phyloP scores from a whole-genome alignment of 2,329 filamentous ascomycete species.

The Allantophomopsis lycopodina region DNA sequence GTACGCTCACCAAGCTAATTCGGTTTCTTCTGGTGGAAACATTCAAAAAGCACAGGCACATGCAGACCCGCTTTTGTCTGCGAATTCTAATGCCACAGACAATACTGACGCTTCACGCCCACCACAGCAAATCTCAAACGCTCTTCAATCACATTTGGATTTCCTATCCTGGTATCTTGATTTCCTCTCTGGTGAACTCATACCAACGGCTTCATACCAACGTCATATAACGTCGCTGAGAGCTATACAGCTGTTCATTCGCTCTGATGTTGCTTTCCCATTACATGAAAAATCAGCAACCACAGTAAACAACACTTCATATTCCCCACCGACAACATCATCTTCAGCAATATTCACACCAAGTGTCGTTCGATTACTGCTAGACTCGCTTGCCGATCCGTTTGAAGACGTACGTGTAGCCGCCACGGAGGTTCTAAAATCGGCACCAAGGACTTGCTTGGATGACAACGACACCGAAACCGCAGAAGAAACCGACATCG shows the following conservation, averaged over 20 bases:
- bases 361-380: constrained; percentile 46
- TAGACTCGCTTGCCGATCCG: constrained; percentile 75
- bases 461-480: background rate
- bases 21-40: constrained; percentile 3
- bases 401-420: constrained; percentile 78
- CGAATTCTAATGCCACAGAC: background rate
- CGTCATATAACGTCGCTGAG: constrained; percentile 73
- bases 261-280: constrained; percentile 17
- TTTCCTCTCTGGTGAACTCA: constrained; percentile 62
- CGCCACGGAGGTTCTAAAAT: constrained; percentile 34
- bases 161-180: constrained; percentile 65
- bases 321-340: no score
- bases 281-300: no score
- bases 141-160: constrained; percentile 31
- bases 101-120: background rate
- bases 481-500: no score
- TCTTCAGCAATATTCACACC: constrained; percentile 19
- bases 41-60: background rate
- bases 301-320: no score
- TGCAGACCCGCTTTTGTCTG: background rate
- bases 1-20: background rate
- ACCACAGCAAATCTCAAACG: background rate
- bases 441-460: constrained; percentile 26
- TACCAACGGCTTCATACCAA: constrained; percentile 77
- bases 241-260: constrained; percentile 50